phyloP scores from a whole-genome alignment of 305 asterid species.

The Striga hermonthica region DNA sequence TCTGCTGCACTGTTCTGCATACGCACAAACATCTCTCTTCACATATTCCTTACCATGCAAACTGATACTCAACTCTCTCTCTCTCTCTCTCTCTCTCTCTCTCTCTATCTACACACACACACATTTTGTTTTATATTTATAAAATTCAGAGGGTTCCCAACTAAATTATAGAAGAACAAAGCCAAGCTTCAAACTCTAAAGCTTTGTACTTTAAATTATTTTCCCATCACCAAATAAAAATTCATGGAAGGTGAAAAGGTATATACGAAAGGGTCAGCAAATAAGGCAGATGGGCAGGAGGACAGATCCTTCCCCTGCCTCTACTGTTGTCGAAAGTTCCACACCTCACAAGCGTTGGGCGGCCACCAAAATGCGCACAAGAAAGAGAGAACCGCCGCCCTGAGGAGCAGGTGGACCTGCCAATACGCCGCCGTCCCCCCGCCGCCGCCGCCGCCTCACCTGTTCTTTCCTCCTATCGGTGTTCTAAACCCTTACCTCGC shows the following conservation, averaged over 20 bases:
- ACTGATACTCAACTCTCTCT: neutral
- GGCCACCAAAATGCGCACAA: constrained; percentile 75
- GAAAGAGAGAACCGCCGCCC: constrained; percentile 53
- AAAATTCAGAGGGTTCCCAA: neutral
- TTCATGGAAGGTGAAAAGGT: constrained; percentile 44
- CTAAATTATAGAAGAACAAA: neutral
- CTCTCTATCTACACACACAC: no score
- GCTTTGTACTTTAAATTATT: constrained; percentile 23
- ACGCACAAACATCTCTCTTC: neutral
- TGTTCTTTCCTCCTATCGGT: constrained; percentile 31
- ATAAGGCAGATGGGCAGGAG: constrained; percentile 37
- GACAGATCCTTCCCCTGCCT: constrained; percentile 51
- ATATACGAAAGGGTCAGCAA: constrained; percentile 15
- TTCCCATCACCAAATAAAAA: neutral
- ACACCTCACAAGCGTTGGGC: constrained; percentile 62
- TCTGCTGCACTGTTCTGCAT: neutral
- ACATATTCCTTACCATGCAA: neutral
- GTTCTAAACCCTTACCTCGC: constrained; percentile 33
- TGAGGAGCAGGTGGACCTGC: constrained; percentile 33
- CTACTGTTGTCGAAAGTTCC: constrained; percentile 49
- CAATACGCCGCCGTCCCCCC: constrained; percentile 26
- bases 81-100: neutral
- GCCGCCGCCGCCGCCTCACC: constrained; percentile 24
- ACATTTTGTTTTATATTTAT: neutral
- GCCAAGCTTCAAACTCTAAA: constrained; percentile 16